phyloP scores from a whole-genome alignment of 179 eudicot genomes.

The Gypsophila paniculata region DNA sequence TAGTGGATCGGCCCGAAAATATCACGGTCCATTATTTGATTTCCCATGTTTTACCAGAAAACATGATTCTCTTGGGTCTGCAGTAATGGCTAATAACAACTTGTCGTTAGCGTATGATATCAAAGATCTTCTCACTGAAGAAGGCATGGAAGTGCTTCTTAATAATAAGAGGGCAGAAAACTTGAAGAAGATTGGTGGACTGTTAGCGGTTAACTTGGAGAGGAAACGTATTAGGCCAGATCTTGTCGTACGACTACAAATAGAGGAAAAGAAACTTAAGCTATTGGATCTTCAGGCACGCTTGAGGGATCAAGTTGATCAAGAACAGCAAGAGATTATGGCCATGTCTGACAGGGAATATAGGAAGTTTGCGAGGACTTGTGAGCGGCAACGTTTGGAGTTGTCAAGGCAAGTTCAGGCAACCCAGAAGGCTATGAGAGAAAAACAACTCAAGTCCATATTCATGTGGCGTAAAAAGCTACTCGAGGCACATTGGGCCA shows the following conservation, averaged over 20 bases:
- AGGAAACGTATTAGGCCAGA: constrained; percentile 95
- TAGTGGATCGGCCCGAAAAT: constrained; percentile 56
- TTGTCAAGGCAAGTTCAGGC: constrained; percentile 85
- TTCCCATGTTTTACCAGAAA: constrained; percentile 85
- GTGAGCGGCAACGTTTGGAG: constrained; percentile 91
- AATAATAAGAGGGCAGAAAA: constrained; percentile 65
- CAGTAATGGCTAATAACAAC: constrained; percentile 59
- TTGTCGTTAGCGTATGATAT: constrained; percentile 74
- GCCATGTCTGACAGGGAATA: constrained; percentile 92
- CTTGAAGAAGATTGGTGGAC: constrained; percentile 65
- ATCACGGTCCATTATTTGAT: constrained; percentile 95
- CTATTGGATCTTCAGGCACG: constrained; percentile 75
- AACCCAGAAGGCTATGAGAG: constrained; percentile 80
- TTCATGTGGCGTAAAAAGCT: constrained; percentile 96
- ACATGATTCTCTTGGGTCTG: constrained; percentile 69
- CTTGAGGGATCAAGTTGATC: constrained; percentile 84
- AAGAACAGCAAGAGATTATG: constrained; percentile 92
- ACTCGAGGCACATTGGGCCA: constrained; percentile 91
- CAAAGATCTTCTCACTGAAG: constrained; percentile 74
- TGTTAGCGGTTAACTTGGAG: constrained; percentile 78
- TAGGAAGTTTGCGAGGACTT: constrained; percentile 79
- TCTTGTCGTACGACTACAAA: constrained; percentile 73
- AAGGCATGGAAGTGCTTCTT: constrained; percentile 58
- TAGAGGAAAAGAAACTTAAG: constrained; percentile 85
- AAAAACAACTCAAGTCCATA: constrained; percentile 81